phyloP scores from a whole-genome alignment of 345 rosid genomes.

The Rhodomyrtus tomentosa region DNA sequence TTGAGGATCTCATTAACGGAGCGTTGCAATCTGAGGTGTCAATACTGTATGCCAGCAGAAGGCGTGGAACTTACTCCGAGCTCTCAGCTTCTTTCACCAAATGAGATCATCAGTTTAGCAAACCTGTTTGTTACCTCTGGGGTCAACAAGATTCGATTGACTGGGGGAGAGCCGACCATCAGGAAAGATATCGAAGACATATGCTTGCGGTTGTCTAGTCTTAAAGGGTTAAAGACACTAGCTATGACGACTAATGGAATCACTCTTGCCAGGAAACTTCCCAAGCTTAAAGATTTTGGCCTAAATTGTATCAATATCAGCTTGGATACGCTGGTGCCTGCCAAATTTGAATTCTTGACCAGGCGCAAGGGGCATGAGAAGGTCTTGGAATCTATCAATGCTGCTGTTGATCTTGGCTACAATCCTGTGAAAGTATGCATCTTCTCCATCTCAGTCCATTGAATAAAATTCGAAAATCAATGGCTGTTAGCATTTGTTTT shows the following conservation, averaged over 20 bases:
- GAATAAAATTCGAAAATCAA: neutral
- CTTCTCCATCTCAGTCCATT: neutral
- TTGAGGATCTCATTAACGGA: slow-evolving; percentile 88
- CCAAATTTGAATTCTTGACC: slow-evolving; percentile 86
- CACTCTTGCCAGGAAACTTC: slow-evolving; percentile 71
- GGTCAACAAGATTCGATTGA: slow-evolving; percentile 77
- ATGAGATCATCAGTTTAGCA: slow-evolving; percentile 67
- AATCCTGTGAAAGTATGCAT: slow-evolving; percentile 69
- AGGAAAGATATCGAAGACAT: slow-evolving; percentile 77
- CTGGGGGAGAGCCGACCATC: slow-evolving; percentile 92
- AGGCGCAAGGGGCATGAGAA: slow-evolving; percentile 73
- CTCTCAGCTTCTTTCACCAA: slow-evolving; percentile 44
- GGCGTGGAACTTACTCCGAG: slow-evolving; percentile 79
- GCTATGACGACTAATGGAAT: slow-evolving; percentile 92
- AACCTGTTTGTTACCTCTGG: slow-evolving; percentile 74
- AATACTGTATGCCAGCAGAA: slow-evolving; percentile 89
- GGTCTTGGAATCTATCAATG: slow-evolving; percentile 74
- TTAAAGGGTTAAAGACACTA: slow-evolving; percentile 72
- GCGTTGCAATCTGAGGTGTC: slow-evolving; percentile 91
- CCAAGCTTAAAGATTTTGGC: slow-evolving; percentile 67
- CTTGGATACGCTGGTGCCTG: slow-evolving; percentile 72
- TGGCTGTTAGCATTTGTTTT: neutral
- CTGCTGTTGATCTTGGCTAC: slow-evolving; percentile 72
- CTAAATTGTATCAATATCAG: slow-evolving; percentile 66
- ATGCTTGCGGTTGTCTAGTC: slow-evolving; percentile 50